Evolutionary conservation across 208 protist species (phyloP), one percentile per base, ranked within the genome.

Genomic region (Balamuthia mandrillaris): DNA sequence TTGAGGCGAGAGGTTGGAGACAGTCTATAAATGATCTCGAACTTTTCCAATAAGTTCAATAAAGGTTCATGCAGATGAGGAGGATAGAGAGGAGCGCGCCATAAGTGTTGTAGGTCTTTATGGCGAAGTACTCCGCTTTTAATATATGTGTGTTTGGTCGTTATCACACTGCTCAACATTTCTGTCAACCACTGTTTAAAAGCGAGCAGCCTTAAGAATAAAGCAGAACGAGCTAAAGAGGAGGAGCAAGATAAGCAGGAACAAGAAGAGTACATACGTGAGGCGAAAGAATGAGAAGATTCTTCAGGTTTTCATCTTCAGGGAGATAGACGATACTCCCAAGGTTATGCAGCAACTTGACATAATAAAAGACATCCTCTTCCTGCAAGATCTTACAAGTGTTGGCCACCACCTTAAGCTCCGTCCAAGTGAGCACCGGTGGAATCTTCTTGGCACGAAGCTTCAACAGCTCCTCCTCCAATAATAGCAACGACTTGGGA

Each of bases 241-340:
- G n/a, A n/a, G n/a, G n/a, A n/a, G n/a, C n/a, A n/a, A n/a, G n/a
- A n/a, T n/a, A n/a, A n/a, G n/a, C n/a, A n/a, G n/a, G n/a, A n/a
- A n/a, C n/a, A n/a, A n/a, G n/a, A n/a, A n/a, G n/a, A n/a, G n/a
- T n/a, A n/a, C n/a, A 29, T 9, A 4, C 10, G 37, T 12, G 3
- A 74, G 3, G 63, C 39, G 41, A 29, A 24, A 21, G 6, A 29
- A 18, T 18, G 24, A 24, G 56, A 37, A 21, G 61, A 4, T 7
- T 33, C 9, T n/a, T 39, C 41, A 65, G 52, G 52, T 83, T 83
- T 0, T 83, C 75, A 31, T 83, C 75, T 24, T 83, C 66, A 31
- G 75, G n/a, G 21, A 83, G 66, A 21, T 66, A 31, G 4, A 83
- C 54, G 12, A 83, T 7, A 24, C 52, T 68, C 35, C 75, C 75